These are phyloP conservation scores for Hymenoscyphus repandus DNA, from an alignment of 2,329 filamentous ascomycete genomes.

Conservation along the genomic window DNA sequence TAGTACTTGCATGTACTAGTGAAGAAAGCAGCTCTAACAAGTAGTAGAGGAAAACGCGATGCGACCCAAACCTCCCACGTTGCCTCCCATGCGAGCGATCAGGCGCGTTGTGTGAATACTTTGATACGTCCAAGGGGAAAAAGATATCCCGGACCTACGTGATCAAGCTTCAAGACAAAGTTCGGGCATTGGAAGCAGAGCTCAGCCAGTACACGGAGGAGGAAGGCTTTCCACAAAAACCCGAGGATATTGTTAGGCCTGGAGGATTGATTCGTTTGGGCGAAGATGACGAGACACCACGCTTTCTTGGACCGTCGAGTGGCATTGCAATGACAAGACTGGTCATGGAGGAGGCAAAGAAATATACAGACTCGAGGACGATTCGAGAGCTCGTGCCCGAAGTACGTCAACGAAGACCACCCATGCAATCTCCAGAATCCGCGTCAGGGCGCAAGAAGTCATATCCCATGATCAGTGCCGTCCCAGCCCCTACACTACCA, in stretches of 20 bases:
- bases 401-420: constrained; percentile 56
- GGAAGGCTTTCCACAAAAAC: constrained; percentile 63
- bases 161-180: constrained; percentile 81
- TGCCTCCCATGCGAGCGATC: constrained; percentile 91
- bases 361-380: constrained; percentile 82
- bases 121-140: constrained; percentile 78
- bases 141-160: constrained; percentile 91
- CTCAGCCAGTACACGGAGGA: constrained; percentile 74
- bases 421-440: constrained; percentile 55
- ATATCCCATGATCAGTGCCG: constrained; percentile 84
- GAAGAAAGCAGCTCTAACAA: constrained; percentile 12
- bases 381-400: constrained; percentile 91
- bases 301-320: constrained; percentile 89
- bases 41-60: constrained; percentile 78
- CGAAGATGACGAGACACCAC: constrained; percentile 77
- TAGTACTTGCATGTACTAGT: constrained; percentile 29
- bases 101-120: constrained; percentile 90
- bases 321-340: constrained; percentile 92
- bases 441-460: constrained; percentile 67
- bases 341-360: constrained; percentile 94
- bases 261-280: constrained; percentile 80
- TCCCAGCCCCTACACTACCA: constrained; percentile 72
- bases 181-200: constrained; percentile 75
- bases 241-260: constrained; percentile 80
- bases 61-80: constrained; percentile 85